These are phyloP conservation scores for Phytophthora citricola DNA, from an alignment of 352 stramenopile species.

Conservation along the genomic window DNA sequence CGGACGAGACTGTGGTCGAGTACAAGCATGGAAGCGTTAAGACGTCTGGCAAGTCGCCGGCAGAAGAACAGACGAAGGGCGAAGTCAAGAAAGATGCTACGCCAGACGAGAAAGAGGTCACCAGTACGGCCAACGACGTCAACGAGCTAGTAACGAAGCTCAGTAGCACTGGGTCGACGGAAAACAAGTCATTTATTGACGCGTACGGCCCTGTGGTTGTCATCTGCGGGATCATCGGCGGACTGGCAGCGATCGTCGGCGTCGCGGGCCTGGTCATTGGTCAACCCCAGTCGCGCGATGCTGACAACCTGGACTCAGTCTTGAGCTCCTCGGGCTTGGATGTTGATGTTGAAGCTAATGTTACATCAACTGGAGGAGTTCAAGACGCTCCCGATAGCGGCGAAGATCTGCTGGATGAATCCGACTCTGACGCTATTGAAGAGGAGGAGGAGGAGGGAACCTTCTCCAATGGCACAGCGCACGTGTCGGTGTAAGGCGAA, in stretches of 20 bases:
- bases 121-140: conserved; percentile 38
- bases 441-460: conserved; percentile 57
- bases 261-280: conserved; percentile 62
- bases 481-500: conserved; percentile 48
- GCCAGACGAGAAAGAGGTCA: conserved; percentile 34
- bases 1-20: conserved; percentile 52
- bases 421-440: conserved; percentile 55
- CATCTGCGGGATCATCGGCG: conserved; percentile 71
- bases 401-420: conserved; percentile 53
- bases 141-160: conserved; percentile 70
- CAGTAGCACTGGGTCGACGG: conserved; percentile 30
- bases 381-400: conserved; percentile 46
- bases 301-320: conserved; percentile 46
- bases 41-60: conserved; percentile 33
- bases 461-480: conserved; percentile 52
- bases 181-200: conserved; percentile 50
- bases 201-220: conserved; percentile 58
- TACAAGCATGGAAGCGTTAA: conserved; percentile 65
- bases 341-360: conserved; percentile 61
- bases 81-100: conserved; percentile 19
- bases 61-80: conserved; percentile 14
- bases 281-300: conserved; percentile 30
- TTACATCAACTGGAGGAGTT: conserved; percentile 25
- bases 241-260: conserved; percentile 68
- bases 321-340: conserved; percentile 51